Base-by-base conservation (phyloP, 1,284 basidiomycete species). In the Polyporus tsugae region DNA sequence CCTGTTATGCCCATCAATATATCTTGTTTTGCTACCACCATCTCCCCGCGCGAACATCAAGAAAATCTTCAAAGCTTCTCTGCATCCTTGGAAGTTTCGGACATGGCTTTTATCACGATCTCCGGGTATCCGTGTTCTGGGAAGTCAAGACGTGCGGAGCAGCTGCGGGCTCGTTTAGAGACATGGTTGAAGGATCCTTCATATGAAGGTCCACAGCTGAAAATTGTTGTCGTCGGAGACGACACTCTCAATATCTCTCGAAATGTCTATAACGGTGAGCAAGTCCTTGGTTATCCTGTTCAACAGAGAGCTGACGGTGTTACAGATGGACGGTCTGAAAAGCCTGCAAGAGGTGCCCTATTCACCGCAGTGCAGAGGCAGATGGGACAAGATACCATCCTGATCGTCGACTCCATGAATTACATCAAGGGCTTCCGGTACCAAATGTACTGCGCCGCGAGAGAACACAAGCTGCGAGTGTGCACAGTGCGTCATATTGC, bases 371-470 rank as follows among this genome's bases (percentile, higher is more conserved):
- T 96, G 60, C 95, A 93, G 72, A 87, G 97, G 19, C 85, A 89
- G 36, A 85, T 99, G 72, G 86, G 86, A 29, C 80, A 82, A 41
- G 90, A 93, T 29, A 53, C 52, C 3, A n/a, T 53, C 52, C 13
- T 53, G 62, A 94, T 99, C 72, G 88, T 97, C 66, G 97, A 99
- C 75, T 90, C 92, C 7, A 88, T 95, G 73, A 97, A 98, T 77
- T 98, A 99, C 80, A 99, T 99, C 86, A 99, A 99, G 79, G 93
- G 95, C 7, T 98, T 96, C 77, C 89, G 97, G 46, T 99, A 99
- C 80, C 97, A 99, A 81, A 92, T 99, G 82, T 98, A 98, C 81
- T 99, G 97, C 77, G 95, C 95, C 0, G 96, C 96, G 4, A 84
- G 96, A 59, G 97, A 99, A 79, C 87, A 92, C 68, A 94, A 93